phyloP scores from a whole-genome alignment of 1,284 basidiomycete genomes.

The Microbotryomycetes sp. region DNA sequence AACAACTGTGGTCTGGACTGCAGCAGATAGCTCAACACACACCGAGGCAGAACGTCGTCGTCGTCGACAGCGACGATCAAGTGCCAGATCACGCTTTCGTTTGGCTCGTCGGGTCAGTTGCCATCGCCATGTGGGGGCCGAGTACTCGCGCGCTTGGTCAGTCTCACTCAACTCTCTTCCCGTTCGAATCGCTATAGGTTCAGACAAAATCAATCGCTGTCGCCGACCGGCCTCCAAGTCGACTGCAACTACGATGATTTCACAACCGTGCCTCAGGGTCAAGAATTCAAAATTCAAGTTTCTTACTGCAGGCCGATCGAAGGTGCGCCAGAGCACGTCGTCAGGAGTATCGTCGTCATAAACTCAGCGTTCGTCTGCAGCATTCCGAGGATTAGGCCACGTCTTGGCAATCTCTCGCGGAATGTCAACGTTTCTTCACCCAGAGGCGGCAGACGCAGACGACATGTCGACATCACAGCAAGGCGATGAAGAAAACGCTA shows the following conservation, averaged over 20 bases:
- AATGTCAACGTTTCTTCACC: conserved; percentile 17
- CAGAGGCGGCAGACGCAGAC: neutral
- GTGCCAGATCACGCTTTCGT: neutral
- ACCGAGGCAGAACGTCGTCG: conserved; percentile 13
- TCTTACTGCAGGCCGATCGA: conserved; percentile 24
- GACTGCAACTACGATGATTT: conserved; percentile 26
- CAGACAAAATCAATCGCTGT: conserved; percentile 1
- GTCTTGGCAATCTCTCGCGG: conserved; percentile 26
- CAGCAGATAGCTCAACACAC: conserved; percentile 5
- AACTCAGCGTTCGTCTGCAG: neutral
- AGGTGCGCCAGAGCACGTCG: neutral
- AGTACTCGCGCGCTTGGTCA: neutral
- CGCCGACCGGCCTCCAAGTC: conserved; percentile 3
- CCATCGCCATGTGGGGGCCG: neutral
- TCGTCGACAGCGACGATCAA: conserved; percentile 8
- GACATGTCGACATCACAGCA: conserved; percentile 4
- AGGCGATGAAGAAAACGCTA: neutral
- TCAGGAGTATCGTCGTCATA: neutral
- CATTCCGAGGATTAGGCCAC: conserved; percentile 31
- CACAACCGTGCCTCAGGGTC: neutral
- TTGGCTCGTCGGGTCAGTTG: conserved; percentile 15
- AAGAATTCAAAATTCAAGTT: conserved; percentile 12
- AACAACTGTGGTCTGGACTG: conserved; percentile 7
- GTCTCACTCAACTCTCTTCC: too few species aligned
- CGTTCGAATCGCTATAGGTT: conserved; percentile 11